phyloP scores from a whole-genome alignment of 257 asterid genomes.

The Euphrasia confusa region DNA sequence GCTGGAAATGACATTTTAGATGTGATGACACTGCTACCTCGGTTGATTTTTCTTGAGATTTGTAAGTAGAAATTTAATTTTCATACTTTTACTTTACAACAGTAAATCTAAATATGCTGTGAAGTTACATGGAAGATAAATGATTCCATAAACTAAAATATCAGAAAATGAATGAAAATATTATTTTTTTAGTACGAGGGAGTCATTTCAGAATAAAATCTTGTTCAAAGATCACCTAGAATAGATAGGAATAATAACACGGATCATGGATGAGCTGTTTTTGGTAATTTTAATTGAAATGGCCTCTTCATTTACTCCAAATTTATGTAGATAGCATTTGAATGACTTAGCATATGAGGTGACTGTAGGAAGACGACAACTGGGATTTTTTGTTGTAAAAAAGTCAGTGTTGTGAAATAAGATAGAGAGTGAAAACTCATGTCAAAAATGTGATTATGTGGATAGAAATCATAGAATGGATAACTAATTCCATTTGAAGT shows the following conservation, averaged over 20 bases:
- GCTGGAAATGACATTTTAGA: neutral
- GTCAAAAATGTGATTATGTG: neutral
- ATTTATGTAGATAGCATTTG: slow-evolving; percentile 15
- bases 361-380: neutral
- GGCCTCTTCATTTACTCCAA: neutral
- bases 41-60: slow-evolving; percentile 18
- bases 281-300: slow-evolving; percentile 1
- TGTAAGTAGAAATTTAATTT: neutral
- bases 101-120: neutral
- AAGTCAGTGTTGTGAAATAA: neutral
- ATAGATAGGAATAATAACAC: neutral
- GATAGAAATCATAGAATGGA: slow-evolving; percentile 15
- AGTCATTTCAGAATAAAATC: slow-evolving; percentile 9
- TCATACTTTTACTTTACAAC: neutral
- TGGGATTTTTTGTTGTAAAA: neutral
- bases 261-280: neutral
- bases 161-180: neutral
- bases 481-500: neutral
- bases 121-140: neutral
- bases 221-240: neutral
- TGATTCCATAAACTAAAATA: neutral
- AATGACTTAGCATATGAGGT: slow-evolving; percentile 5
- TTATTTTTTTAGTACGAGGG: slow-evolving; percentile 5
- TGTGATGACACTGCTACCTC: slow-evolving; percentile 7
- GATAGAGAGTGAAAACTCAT: neutral